These are phyloP conservation scores for Daldinia sp. DNA, from an alignment of 2,329 filamentous ascomycete species.

Conservation along the genomic window DNA sequence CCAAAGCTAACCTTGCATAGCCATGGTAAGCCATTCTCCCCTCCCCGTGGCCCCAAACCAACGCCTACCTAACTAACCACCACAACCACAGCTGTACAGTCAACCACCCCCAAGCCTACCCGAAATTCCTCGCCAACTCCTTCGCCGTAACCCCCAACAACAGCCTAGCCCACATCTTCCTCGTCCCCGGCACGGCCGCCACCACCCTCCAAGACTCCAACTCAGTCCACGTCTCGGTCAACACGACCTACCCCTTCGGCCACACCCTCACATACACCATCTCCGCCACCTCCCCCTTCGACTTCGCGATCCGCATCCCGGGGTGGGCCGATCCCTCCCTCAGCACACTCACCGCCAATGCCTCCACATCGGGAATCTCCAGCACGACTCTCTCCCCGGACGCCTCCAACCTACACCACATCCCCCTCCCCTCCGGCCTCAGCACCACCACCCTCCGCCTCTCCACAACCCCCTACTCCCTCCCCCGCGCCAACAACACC, in stretches of 20 bases:
- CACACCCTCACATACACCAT: slow-evolving; percentile 42
- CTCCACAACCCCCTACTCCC: slow-evolving; percentile 31
- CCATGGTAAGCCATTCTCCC: background rate
- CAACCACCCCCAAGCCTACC: slow-evolving; percentile 62
- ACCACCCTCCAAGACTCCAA: slow-evolving; percentile 48
- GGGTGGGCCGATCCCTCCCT: slow-evolving; percentile 30
- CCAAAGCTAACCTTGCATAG: background rate
- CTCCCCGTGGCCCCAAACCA: background rate
- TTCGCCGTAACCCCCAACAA: slow-evolving; percentile 52
- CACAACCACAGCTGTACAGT: slow-evolving; percentile 60
- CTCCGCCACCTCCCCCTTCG: slow-evolving; percentile 40
- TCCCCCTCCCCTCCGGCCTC: slow-evolving; percentile 21
- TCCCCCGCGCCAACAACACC: slow-evolving; percentile 36
- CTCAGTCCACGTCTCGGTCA: slow-evolving; percentile 50
- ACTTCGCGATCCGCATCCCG: slow-evolving; percentile 43
- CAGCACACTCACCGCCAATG: slow-evolving; percentile 18
- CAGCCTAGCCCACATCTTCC: slow-evolving; percentile 57
- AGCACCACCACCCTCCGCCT: slow-evolving; percentile 16
- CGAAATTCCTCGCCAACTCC: slow-evolving; percentile 58
- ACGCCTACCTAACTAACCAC: background rate
- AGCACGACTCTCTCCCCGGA: slow-evolving; percentile 14
- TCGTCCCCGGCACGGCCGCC: slow-evolving; percentile 53
- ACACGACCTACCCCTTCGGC: slow-evolving; percentile 56
- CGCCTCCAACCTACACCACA: slow-evolving; percentile 24
- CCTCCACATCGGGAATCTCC: background rate